Percentiles rank a stretch among this genome's conserved stretches.
These are phyloP conservation scores for Chenopodium quinoa DNA, from an alignment of 148 eudicot genomes.

Conservation along the genomic window DNA sequence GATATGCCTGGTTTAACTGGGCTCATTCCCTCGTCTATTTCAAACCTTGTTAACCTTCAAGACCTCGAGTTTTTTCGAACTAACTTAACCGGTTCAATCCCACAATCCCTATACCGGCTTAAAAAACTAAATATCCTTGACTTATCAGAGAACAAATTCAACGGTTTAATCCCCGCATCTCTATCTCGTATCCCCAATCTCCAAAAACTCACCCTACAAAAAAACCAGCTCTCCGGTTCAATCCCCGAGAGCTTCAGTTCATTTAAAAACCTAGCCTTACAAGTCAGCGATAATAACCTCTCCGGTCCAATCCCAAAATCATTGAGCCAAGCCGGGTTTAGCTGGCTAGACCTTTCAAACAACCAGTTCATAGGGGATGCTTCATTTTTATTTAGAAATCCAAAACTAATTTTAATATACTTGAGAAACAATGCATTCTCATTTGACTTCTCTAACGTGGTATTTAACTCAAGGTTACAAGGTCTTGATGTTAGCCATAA, in stretches of 20 bases:
- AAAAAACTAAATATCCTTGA: conserved; percentile 28
- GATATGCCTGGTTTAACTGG: conserved; percentile 49
- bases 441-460: conserved; percentile 46
- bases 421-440: conserved; percentile 40
- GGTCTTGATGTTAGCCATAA: conserved; percentile 50
- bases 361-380: conserved; percentile 45
- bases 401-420: conserved; percentile 19
- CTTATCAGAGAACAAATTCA: conserved; percentile 34
- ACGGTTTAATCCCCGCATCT: conserved; percentile 43
- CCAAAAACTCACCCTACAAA: conserved; percentile 21
- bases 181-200: conserved; percentile 34
- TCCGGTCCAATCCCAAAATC: conserved; percentile 45
- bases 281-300: conserved; percentile 29
- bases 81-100: conserved; percentile 46
- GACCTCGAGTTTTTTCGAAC: conserved; percentile 29
- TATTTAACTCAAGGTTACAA: conserved; percentile 30
- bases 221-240: conserved; percentile 38
- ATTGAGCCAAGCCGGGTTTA: conserved; percentile 22
- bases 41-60: conserved; percentile 43
- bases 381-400: conserved; percentile 42
- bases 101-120: conserved; percentile 33
- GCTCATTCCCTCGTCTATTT: conserved; percentile 34
- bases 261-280: conserved; percentile 19
- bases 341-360: conserved; percentile 30
- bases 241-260: conserved; percentile 46